Percentiles rank a stretch among this genome's conserved stretches.
These are phyloP conservation scores for Alternaria conjuncta DNA, from an alignment of 2,329 filamentous ascomycete species.

Conservation along the genomic window DNA sequence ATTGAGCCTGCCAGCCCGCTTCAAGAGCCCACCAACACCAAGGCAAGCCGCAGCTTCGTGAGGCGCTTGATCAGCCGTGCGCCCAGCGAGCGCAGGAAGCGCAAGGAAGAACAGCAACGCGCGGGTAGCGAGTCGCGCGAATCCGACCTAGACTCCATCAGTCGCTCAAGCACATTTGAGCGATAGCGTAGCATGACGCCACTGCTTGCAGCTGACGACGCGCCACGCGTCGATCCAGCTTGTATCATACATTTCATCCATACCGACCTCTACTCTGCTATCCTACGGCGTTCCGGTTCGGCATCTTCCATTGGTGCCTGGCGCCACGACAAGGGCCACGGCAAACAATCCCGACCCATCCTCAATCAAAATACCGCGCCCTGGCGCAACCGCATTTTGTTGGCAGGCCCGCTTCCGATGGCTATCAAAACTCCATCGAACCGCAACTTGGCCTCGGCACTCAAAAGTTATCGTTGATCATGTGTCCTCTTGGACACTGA, in stretches of 20 bases:
- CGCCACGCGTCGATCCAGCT: slow-evolving; percentile 27
- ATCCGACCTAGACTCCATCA: slow-evolving; percentile 38
- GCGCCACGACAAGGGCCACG: slow-evolving; percentile 16
- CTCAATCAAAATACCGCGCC: slow-evolving; percentile 11
- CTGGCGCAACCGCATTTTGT: slow-evolving; percentile 7
- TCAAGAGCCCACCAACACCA: slow-evolving; percentile 42
- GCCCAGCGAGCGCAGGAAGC: slow-evolving; percentile 51
- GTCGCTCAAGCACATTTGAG: slow-evolving; percentile 48
- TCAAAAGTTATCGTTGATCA: slow-evolving; percentile 22
- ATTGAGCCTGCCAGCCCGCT: slow-evolving; percentile 36
- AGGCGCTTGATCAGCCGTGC: slow-evolving; percentile 53
- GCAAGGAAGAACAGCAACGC: slow-evolving; percentile 36
- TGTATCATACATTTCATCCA: slow-evolving; percentile 28
- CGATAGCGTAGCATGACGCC: slow-evolving; percentile 29
- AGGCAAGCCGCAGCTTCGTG: slow-evolving; percentile 46
- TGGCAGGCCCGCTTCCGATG: slow-evolving; percentile 4
- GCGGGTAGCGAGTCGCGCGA: slow-evolving; percentile 42
- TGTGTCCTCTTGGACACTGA: slow-evolving; percentile 11
- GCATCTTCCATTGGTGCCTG: slow-evolving; percentile 6
- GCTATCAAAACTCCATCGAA: slow-evolving; percentile 2
- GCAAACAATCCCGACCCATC: slow-evolving; percentile 14
- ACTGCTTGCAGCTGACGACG: slow-evolving; percentile 29
- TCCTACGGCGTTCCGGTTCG: slow-evolving; percentile 18
- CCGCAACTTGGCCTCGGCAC: slow-evolving; percentile 13
- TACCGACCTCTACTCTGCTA: slow-evolving; percentile 21